These are phyloP conservation scores for Fusarium siculi DNA, from an alignment of 2,329 filamentous ascomycete species.

Conservation along the genomic window DNA sequence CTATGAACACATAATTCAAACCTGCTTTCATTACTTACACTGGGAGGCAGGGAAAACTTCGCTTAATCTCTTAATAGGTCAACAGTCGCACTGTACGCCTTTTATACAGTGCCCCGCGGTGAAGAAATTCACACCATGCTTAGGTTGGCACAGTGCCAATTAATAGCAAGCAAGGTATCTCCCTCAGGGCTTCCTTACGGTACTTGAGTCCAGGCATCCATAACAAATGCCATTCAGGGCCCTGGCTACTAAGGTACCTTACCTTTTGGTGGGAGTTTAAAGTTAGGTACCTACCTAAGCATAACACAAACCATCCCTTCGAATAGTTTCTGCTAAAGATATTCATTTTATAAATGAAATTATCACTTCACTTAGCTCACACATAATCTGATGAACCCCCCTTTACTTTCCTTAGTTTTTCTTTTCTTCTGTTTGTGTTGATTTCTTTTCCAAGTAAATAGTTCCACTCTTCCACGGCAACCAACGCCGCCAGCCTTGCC, in stretches of 20 bases:
- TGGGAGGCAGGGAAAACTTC: constrained; percentile 17
- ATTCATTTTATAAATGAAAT: constrained; percentile 21
- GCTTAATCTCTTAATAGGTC: constrained; percentile 9
- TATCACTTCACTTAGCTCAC: constrained; percentile 18
- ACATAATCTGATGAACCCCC: constrained; percentile 9
- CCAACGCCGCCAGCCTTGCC: constrained; percentile 37
- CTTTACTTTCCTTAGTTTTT: constrained; percentile 21
- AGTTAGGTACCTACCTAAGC: neutral
- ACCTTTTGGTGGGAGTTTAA: neutral
- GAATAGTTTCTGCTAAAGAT: neutral
- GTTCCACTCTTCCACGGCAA: constrained; percentile 45
- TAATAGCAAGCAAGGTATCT: constrained; percentile 6
- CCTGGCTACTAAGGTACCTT: neutral
- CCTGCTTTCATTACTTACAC: neutral
- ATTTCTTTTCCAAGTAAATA: constrained; percentile 36
- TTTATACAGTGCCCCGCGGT: constrained; percentile 26
- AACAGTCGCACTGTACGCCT: constrained; percentile 17
- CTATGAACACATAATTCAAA: constrained; percentile 18
- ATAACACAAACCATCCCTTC: constrained; percentile 13
- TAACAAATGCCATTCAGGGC: constrained; percentile 15
- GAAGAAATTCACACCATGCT: constrained; percentile 31
- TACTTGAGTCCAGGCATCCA: neutral
- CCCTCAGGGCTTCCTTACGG: neutral
- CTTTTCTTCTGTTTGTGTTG: constrained; percentile 41
- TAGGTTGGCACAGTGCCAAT: constrained; percentile 14